Base-by-base conservation (phyloP, 768 basidiomycete species). In the Favolaschia claudopus region DNA sequence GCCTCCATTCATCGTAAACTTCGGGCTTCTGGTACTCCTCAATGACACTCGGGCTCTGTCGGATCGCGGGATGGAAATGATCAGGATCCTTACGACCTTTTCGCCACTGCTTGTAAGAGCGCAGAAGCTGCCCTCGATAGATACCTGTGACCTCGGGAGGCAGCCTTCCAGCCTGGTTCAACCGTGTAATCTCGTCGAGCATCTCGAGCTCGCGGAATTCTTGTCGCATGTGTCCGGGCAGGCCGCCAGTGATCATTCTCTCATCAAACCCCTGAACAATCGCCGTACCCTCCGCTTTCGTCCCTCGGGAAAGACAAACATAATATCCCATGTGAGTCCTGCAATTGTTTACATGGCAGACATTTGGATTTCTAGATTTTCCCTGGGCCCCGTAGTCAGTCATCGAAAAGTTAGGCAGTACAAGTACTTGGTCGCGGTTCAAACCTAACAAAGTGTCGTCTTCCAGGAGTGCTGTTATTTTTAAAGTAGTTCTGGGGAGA, bases 161-260 rank as follows among this genome's bases (percentile, higher is more conserved):
- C 5, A 76, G 53, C 22, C 55, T 64, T 0, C 58, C 50, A 6
- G 64, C 27, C 59, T 69, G 75, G 25, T 49, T 28, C n/a, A 73
- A 31, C 2, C 46, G 48, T 1, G 74, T 75, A 6, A 79, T 74
- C 15, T 75, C 72, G 68, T 78, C 73, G 2, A 78, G 57, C 1
- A 76, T 17, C 33, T 77, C 73, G 1, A 76, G 46, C 32, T 77
- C 71, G 12, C 75, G 17, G 40, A 75, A 73, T 44, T 77, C 76
- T 53, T 77, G 72, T 29, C 72, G 55, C 3, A 78, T 50, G 13
- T 63, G 60, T 8, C 74, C 71, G 1, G 68, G 62, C 8, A 67
- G 63, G 7, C 67, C 66, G 12, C 66, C 60, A 17, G 60, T 70
- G 4, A 78, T 70, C 60, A 62, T 67, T 2, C 20, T 49, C 1